A percentile compares a stretch with the other conserved stretches of the same genome.
phyloP scores from a whole-genome alignment of 176 grass and related monocot genomes.

The Oryza rufipogon region DNA sequence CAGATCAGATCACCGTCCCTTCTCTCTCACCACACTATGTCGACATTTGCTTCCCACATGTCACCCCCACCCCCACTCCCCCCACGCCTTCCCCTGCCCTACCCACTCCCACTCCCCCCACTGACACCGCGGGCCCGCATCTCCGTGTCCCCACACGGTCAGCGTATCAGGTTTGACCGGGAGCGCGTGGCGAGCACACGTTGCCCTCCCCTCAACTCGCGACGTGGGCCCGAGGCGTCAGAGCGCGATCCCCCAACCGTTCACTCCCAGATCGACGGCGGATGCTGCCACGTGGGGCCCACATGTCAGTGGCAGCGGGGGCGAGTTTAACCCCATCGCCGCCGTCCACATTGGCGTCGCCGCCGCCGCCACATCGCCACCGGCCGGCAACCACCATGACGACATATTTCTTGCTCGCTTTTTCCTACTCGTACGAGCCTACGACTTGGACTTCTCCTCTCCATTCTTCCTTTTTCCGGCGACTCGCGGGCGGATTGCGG shows the following conservation, averaged over 20 bases:
- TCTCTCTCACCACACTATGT: no score
- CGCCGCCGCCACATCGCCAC: not conserved
- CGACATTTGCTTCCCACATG: no score
- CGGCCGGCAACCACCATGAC: constrained; percentile 38
- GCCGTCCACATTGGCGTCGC: constrained; percentile 28
- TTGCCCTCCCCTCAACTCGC: no score
- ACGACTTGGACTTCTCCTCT: constrained; percentile 2
- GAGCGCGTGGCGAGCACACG: no score
- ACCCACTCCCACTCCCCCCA: no score
- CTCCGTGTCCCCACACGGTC: no score
- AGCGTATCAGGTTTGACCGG: no score
- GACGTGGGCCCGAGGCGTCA: no score
- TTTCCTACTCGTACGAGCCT: not conserved
- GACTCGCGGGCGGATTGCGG: not conserved
- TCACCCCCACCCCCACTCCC: no score
- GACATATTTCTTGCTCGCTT: constrained; percentile 12
- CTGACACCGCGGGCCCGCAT: no score
- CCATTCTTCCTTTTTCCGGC: not conserved
- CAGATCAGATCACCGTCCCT: no score
- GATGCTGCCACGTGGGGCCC: not conserved
- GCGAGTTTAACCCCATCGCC: not conserved
- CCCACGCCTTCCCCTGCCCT: no score
- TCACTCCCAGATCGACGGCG: not conserved
- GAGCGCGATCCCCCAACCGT: not conserved
- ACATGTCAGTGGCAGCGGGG: not conserved